Evolutionary conservation across 345 rosid species (phyloP).

Genomic region (Moringa oleifera): DNA sequence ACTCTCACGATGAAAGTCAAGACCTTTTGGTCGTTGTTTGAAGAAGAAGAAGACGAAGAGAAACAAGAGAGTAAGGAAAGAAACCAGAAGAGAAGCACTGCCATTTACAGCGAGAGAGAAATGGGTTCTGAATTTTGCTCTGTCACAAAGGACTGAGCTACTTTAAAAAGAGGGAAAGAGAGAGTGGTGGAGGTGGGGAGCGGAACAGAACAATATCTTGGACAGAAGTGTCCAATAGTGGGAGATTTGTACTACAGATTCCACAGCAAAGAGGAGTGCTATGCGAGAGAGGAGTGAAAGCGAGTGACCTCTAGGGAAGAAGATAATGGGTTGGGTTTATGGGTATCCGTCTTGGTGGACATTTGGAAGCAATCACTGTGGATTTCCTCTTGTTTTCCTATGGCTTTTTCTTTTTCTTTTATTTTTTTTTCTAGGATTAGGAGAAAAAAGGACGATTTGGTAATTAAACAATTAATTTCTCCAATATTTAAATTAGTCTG

Average conservation of each 20-base stretch:
- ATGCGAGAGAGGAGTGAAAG: neutral
- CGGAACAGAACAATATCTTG: too few species aligned
- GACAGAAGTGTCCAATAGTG: too few species aligned
- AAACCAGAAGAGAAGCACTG: slow-evolving; percentile 17
- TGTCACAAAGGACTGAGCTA: neutral
- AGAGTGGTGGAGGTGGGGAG: slow-evolving; percentile 20
- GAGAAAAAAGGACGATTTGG: too few species aligned
- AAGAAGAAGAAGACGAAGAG: slow-evolving; percentile 24
- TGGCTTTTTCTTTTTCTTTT: too few species aligned
- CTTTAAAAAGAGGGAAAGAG: slow-evolving; percentile 7
- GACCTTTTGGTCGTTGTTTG: slow-evolving; percentile 16
- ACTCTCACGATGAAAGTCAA: slow-evolving; percentile 53
- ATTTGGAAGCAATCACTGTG: neutral
- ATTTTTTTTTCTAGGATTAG: too few species aligned
- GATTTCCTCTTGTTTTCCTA: neutral
- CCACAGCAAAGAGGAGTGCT: neutral
- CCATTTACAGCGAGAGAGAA: slow-evolving; percentile 21
- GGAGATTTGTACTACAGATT: too few species aligned
- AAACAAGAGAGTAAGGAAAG: slow-evolving; percentile 10
- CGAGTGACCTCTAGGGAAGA: neutral
- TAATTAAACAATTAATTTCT: too few species aligned
- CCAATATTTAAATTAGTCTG: too few species aligned
- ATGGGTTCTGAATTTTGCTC: neutral
- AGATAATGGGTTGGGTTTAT: neutral
- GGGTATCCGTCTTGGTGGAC: neutral